These are phyloP conservation scores for Helenozyma rhizophorensis DNA, from an alignment of 805 yeast species.

Conservation along the genomic window DNA sequence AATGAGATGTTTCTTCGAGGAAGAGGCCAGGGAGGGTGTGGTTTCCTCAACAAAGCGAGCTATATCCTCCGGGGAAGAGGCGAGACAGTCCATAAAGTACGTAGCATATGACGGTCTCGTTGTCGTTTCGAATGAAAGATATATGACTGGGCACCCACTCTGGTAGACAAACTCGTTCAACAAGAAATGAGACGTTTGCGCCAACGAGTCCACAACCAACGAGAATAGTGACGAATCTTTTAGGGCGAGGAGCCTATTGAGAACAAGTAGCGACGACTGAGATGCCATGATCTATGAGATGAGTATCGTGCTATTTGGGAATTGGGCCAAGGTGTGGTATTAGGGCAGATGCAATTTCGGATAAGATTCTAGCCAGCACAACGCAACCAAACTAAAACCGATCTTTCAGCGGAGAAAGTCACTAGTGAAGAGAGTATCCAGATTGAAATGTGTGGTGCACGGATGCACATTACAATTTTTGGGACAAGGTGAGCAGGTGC, in stretches of 20 bases:
- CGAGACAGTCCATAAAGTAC: conserved; percentile 44
- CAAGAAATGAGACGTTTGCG: conserved; percentile 59
- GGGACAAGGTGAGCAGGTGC: too few relatives aligned
- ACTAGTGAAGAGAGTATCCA: too few relatives aligned
- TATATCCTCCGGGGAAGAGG: conserved; percentile 14
- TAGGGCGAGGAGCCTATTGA: conserved; percentile 61
- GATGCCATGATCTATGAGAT: too few relatives aligned
- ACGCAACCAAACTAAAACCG: too few relatives aligned
- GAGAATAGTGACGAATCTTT: conserved; percentile 75
- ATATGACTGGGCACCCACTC: conserved; percentile 39
- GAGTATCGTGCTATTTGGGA: not conserved
- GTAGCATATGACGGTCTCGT: conserved; percentile 47
- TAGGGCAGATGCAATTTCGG: not conserved
- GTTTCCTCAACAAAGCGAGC: conserved; percentile 19
- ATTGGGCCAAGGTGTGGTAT: not conserved
- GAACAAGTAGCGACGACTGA: conserved; percentile 44
- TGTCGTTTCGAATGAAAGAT: conserved; percentile 65
- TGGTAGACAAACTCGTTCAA: conserved; percentile 54
- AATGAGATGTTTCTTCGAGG: conserved; percentile 35
- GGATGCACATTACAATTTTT: too few relatives aligned
- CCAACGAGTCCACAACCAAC: conserved; percentile 62
- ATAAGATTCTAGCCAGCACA: too few relatives aligned
- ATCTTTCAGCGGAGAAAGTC: too few relatives aligned
- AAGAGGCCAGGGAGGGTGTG: conserved; percentile 4
- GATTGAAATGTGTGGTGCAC: too few relatives aligned